phyloP scores from a whole-genome alignment of 306 rosid genomes.

The Cajanus cajan region DNA sequence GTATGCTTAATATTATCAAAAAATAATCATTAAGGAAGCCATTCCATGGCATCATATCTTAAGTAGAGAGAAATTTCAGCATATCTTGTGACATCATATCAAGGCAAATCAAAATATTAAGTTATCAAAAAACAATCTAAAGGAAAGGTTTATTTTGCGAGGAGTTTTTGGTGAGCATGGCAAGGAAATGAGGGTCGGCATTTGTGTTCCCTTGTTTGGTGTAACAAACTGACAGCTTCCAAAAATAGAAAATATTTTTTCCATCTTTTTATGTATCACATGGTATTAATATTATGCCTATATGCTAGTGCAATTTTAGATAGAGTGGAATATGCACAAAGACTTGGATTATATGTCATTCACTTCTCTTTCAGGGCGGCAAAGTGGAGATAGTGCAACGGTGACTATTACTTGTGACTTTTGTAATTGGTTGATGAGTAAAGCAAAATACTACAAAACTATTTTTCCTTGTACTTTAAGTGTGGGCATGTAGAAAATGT shows the following conservation, averaged over 20 bases:
- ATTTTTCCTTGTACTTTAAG: slow-evolving; percentile 86
- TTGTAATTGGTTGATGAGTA: slow-evolving; percentile 79
- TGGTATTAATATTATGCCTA: slow-evolving; percentile 26
- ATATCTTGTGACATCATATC: too few species aligned
- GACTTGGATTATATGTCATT: slow-evolving; percentile 32
- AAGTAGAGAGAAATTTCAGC: too few species aligned
- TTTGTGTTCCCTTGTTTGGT: slow-evolving; percentile 50
- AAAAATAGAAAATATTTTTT: slow-evolving; percentile 27
- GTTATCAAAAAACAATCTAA: too few species aligned
- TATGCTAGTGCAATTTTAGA: slow-evolving; percentile 19
- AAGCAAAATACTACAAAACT: slow-evolving; percentile 70
- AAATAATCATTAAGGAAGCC: neutral
- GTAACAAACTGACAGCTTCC: slow-evolving; percentile 50
- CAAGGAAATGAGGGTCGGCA: slow-evolving; percentile 35
- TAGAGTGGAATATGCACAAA: slow-evolving; percentile 25
- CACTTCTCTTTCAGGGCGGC: slow-evolving; percentile 36
- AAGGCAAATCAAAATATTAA: too few species aligned
- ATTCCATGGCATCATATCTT: slow-evolving; percentile 18
- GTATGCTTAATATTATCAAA: neutral
- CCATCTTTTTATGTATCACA: slow-evolving; percentile 18
- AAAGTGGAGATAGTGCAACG: slow-evolving; percentile 37
- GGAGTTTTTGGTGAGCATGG: slow-evolving; percentile 44
- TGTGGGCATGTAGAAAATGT: slow-evolving; percentile 75
- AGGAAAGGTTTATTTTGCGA: slow-evolving; percentile 33
- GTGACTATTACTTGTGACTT: slow-evolving; percentile 44